Evolutionary conservation across 2,329 filamentous ascomycete genomes (phyloP), one percentile per base, ranked within the genome.

Genomic region (Alternaria rosae): DNA sequence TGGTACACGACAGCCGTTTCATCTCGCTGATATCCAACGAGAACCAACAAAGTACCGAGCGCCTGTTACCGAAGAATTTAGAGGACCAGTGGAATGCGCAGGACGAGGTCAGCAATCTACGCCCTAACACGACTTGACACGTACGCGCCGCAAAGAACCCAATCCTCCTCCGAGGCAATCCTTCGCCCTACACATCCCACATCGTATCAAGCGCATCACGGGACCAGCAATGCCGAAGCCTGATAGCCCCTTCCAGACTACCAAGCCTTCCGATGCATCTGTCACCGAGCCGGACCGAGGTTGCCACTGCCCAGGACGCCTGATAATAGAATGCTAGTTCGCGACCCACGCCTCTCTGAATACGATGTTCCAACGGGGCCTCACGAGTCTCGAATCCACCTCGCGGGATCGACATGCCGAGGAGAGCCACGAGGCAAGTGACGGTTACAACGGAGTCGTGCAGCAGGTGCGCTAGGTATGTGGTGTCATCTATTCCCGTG

Each of bases 401-500:
- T 43, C 21, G 35, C 42, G 51, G 52, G 42, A 41, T 42, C 17
- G 67, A 66, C 68, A 64, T 67, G 55, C 51, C 53, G 51, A 56
- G 59, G 55, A 54, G 38, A 21, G 44, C 54, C 56, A 64, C 32
- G 56, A 65, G 59, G 61, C 47, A 54, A 61, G 57, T 64, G 65
- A 57, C 62, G 70, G 69, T 74, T 67, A 68, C 72, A 72, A 65
- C 62, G 57, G 44, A 23, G 59, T 62, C 30, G 59, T 62, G 21
- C 56, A 55, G 70, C 57, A 66, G 61, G 68, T 62, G 67, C 66
- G 43, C 21, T 30, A 25, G 28, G 53, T 57, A 59, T 61, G 63
- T 62, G 58, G 61, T 60, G 61, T 64, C 66, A 64, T 58, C 52
- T 52, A 47, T 42, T 30, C 30, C 23, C 28, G 23, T 52, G 47